These are phyloP conservation scores for Fusarium tuaranense DNA, from an alignment of 2,329 filamentous ascomycete species.

Conservation along the genomic window DNA sequence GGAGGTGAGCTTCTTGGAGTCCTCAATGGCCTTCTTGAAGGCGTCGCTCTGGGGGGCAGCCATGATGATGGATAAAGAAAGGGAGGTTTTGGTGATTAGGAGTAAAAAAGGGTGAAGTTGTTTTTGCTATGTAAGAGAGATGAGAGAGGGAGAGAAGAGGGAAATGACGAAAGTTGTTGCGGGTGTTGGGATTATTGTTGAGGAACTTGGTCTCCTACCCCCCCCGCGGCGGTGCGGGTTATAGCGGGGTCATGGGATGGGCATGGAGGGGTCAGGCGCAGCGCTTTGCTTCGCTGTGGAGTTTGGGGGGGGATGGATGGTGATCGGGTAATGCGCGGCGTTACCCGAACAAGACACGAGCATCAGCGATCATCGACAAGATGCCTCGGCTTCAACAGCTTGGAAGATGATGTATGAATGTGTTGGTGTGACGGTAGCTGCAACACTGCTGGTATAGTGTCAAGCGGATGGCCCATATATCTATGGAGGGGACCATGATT, in stretches of 20 bases:
- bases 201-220: constrained; percentile 30
- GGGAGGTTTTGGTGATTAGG: too few relatives aligned
- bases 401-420: not conserved
- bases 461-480: not conserved
- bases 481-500: not conserved
- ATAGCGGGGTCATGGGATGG: constrained; percentile 39
- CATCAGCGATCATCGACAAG: not conserved
- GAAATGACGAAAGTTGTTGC: constrained; percentile 18
- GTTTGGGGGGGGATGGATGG: not conserved
- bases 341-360: not conserved
- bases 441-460: not conserved
- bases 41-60: constrained; percentile 54
- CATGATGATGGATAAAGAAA: too few relatives aligned
- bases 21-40: constrained; percentile 68
- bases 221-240: constrained; percentile 27
- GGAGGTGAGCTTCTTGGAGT: constrained; percentile 75
- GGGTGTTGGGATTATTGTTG: constrained; percentile 39
- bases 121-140: constrained; percentile 1
- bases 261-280: constrained; percentile 28
- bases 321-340: not conserved
- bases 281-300: not conserved
- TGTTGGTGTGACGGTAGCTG: not conserved
- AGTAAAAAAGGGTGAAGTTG: not conserved
- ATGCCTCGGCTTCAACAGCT: not conserved
- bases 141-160: not conserved